phyloP scores from a whole-genome alignment of 2,329 filamentous ascomycete species.

The Stagonosporopsis cucurbitacearum region DNA sequence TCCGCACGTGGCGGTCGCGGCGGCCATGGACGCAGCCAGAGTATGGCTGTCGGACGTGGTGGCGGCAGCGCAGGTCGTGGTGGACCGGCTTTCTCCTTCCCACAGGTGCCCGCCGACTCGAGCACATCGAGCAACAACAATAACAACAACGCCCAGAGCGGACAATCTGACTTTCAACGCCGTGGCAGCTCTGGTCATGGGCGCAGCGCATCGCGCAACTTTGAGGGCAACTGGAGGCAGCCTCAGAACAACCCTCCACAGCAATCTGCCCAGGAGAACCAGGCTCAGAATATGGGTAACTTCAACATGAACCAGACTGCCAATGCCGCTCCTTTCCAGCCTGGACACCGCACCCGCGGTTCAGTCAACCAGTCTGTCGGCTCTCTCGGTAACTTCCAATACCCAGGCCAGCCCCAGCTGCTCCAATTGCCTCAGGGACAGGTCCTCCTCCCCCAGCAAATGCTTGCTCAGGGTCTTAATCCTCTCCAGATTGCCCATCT shows the following conservation, averaged over 20 bases:
- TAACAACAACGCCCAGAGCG: slow-evolving; percentile 53
- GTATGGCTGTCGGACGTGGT: slow-evolving; percentile 79
- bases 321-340: slow-evolving; percentile 80
- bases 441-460: slow-evolving; percentile 80
- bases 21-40: slow-evolving; percentile 80
- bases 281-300: slow-evolving; percentile 62
- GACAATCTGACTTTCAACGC: slow-evolving; percentile 71
- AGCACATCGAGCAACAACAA: slow-evolving; percentile 45
- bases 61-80: slow-evolving; percentile 67
- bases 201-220: slow-evolving; percentile 86
- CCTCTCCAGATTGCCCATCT: slow-evolving; percentile 88
- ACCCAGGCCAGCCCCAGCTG: slow-evolving; percentile 83
- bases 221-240: slow-evolving; percentile 97
- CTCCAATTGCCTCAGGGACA: slow-evolving; percentile 84
- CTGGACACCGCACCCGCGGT: slow-evolving; percentile 83
- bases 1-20: slow-evolving; percentile 55
- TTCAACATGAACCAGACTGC: slow-evolving; percentile 74
- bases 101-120: slow-evolving; percentile 61
- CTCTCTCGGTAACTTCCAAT: slow-evolving; percentile 86
- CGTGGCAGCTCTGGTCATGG: slow-evolving; percentile 81
- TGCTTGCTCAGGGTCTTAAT: slow-evolving; percentile 89
- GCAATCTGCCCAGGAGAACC: slow-evolving; percentile 56
- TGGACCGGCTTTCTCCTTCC: slow-evolving; percentile 76
- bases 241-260: slow-evolving; percentile 65
- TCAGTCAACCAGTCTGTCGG: slow-evolving; percentile 87